A percentile compares a stretch with the other conserved stretches of the same genome.
phyloP scores from a whole-genome alignment of 495 filamentous ascomycete species.

The Chaetomidium leptoderma region DNA sequence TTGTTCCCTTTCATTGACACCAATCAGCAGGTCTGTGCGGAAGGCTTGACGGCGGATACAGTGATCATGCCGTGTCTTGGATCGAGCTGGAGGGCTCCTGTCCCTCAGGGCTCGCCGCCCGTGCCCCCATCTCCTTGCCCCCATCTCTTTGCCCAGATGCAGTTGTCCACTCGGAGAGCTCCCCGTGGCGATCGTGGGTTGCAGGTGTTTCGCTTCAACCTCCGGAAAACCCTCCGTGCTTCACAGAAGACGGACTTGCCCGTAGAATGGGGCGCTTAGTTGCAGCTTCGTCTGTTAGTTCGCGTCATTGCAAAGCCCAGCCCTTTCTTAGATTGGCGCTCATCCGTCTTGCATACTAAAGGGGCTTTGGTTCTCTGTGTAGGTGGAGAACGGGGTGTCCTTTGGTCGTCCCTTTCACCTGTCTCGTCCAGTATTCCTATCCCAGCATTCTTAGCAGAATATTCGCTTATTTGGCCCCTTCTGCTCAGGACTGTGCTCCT shows the following conservation, averaged over 20 bases:
- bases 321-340: background rate
- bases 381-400: background rate
- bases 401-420: background rate
- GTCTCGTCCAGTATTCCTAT: background rate
- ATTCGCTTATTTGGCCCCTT: background rate
- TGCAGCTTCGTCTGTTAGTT: background rate
- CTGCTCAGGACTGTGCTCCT: background rate
- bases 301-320: background rate
- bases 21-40: background rate
- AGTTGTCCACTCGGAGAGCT: slow-evolving; percentile 4
- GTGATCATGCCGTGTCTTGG: slow-evolving; percentile 7
- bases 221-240: background rate
- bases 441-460: background rate
- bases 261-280: background rate
- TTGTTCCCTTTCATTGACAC: background rate
- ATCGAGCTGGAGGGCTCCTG: background rate
- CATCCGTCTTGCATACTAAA: background rate
- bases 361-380: background rate
- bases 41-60: background rate
- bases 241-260: background rate
- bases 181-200: slow-evolving; percentile 2
- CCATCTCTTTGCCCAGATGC: background rate
- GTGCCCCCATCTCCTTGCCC: background rate
- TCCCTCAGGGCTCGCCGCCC: no score
- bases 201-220: slow-evolving; percentile 4